Evolutionary conservation across 352 stramenopile genomes (phyloP).

Genomic region (Phytophthora fragariaefolia): DNA sequence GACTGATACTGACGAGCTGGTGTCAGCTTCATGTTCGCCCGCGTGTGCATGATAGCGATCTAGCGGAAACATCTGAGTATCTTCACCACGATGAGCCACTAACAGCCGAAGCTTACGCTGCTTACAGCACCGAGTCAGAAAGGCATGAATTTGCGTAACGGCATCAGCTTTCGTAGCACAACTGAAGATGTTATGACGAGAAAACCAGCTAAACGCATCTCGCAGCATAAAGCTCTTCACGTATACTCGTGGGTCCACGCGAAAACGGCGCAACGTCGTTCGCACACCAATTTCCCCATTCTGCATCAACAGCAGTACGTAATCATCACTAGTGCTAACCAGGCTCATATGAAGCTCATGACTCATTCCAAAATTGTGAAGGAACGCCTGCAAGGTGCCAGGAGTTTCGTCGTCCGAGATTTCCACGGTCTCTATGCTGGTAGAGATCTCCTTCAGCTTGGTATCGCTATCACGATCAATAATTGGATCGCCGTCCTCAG

Average conservation of each 20-base stretch:
- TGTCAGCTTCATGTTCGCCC: constrained; percentile 14
- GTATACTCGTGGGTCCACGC: constrained; percentile 75
- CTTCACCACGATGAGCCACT: constrained; percentile 60
- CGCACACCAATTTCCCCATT: constrained; percentile 54
- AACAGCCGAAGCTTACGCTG: constrained; percentile 72
- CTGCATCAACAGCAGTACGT: constrained; percentile 76
- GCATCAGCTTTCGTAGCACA: constrained; percentile 25
- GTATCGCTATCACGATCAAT: constrained; percentile 1
- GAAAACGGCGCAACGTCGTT: constrained; percentile 63
- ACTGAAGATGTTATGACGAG: constrained; percentile 52
- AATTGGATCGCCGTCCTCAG: constrained; percentile 2
- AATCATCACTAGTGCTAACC: constrained; percentile 70
- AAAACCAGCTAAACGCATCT: constrained; percentile 76
- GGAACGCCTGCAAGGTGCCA: constrained; percentile 42
- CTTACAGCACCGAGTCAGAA: constrained; percentile 81
- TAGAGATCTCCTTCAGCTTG: background rate
- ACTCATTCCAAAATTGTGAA: constrained; percentile 60
- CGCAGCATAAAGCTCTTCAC: constrained; percentile 77
- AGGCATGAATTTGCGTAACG: constrained; percentile 46
- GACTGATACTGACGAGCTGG: background rate
- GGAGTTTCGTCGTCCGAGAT: constrained; percentile 7
- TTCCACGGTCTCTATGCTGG: background rate
- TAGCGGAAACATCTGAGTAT: constrained; percentile 59
- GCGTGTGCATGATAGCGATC: constrained; percentile 19
- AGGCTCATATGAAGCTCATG: constrained; percentile 52